Base-by-base conservation (phyloP, 441 rosid species). In the Bocquillonia castaneifolia region DNA sequence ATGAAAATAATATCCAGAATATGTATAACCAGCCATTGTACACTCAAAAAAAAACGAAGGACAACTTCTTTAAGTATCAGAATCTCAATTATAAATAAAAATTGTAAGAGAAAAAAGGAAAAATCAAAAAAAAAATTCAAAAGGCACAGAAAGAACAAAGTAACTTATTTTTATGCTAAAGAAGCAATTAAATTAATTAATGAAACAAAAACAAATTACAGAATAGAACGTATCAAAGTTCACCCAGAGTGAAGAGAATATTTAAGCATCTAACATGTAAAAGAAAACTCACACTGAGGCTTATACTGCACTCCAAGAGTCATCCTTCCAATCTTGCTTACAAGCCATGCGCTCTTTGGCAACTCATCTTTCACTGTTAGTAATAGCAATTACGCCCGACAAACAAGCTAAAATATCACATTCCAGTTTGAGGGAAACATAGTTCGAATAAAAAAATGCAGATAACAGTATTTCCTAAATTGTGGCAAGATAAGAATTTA, bases 251-350 rank as follows among this genome's bases (percentile, higher is more conserved):
- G 37, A 70, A 17, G 44, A 47, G 9, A 26, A 42, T 42, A 14
- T 42, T 13, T 15, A 32, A 28, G 47, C 63, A 53, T 47, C 54
- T 55, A 72, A 50, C 22, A 63, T 34, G 54, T 45, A 55, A 28
- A 44, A 44, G n/a, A n/a, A n/a, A 59, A 81, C 90, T 88, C 78
- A 89, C 97, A 60, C 71, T 66, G 70, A 34, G 97, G 95, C 76
- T 91, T 95, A 69, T 93, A 91, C 44, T 93, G 96, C 60, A 85
- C 85, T 59, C 97, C 97, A 64, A 85, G 88, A 20, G 88, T 80
- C 60, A 93, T 79, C 74, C 89, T 89, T 74, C 98, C 98, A 71
- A 85, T 73, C 84, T 85, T 91, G 89, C 92, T 88, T 59, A 93
- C 88, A 40, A 93, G 70, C 98, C 98, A 93, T 70, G 96, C 97